Conservation (phyloP, 176 grass and related monocot genomes). For the Aegilops umbellulata region DNA sequence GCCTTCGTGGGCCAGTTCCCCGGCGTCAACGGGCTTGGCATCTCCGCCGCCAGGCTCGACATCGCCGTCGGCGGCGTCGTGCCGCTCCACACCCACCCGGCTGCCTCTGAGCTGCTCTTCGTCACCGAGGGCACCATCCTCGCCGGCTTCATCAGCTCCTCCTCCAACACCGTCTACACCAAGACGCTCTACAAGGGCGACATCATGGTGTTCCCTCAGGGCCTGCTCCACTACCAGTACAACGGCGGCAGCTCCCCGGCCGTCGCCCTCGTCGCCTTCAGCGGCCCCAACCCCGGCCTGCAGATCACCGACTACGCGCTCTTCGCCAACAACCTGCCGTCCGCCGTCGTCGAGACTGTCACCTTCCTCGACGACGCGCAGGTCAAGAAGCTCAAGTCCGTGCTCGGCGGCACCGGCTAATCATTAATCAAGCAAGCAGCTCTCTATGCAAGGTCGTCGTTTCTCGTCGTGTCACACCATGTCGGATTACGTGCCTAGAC, state of each 20-base stretch:
- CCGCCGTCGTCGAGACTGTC: slow-evolving; percentile 57
- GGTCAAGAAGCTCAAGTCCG: slow-evolving; percentile 81
- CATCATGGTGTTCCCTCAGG: slow-evolving; percentile 70
- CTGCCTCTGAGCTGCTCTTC: slow-evolving; percentile 59
- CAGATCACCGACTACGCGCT: slow-evolving; percentile 77
- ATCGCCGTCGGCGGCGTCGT: slow-evolving; percentile 55
- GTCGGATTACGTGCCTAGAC: neutral
- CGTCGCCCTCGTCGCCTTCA: slow-evolving; percentile 58
- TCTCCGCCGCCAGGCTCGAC: slow-evolving; percentile 70
- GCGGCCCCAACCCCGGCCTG: slow-evolving; percentile 63
- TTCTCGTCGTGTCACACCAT: no score
- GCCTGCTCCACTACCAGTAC: slow-evolving; percentile 70
- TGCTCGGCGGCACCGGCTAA: slow-evolving; percentile 64
- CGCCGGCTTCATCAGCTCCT: slow-evolving; percentile 63
- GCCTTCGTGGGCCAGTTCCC: slow-evolving; percentile 79
- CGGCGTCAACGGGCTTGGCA: slow-evolving; percentile 72
- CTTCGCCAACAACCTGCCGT: slow-evolving; percentile 76
- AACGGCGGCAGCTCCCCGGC: slow-evolving; percentile 42
- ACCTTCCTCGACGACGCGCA: slow-evolving; percentile 68
- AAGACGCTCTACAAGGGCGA: slow-evolving; percentile 58
- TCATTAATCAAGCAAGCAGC: neutral
- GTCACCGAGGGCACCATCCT: slow-evolving; percentile 44
- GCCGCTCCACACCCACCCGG: slow-evolving; percentile 74
- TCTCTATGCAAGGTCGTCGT: neutral
- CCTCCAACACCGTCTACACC: slow-evolving; percentile 44